Percentiles rank a stretch among this genome's conserved stretches.
These are phyloP conservation scores for Stemphylium lycopersici DNA, from an alignment of 2,329 filamentous ascomycete species.

Conservation along the genomic window DNA sequence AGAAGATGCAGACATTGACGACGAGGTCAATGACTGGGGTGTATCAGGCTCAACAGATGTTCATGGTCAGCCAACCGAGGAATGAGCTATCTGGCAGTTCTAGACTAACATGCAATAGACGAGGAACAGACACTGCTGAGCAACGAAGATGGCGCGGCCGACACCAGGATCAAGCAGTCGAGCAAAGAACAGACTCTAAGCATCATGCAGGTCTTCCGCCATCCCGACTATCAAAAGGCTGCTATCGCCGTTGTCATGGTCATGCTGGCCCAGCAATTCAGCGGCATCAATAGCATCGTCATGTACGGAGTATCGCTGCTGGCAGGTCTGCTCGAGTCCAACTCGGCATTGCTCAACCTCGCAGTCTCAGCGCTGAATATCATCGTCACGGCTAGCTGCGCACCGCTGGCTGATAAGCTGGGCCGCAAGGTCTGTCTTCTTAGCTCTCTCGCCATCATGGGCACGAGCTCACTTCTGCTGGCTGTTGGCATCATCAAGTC, in stretches of 20 bases:
- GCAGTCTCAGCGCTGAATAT: conserved; percentile 87
- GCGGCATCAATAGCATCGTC: conserved; percentile 92
- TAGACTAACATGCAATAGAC: conserved; percentile 43
- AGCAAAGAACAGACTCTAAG: conserved; percentile 48
- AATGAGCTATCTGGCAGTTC: no score
- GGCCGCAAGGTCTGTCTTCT: conserved; percentile 87
- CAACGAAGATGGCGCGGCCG: conserved; percentile 41
- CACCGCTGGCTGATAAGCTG: conserved; percentile 83
- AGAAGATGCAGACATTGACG: conserved; percentile 68
- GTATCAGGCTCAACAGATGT: conserved; percentile 35
- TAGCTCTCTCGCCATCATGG: conserved; percentile 83
- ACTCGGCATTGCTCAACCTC: conserved; percentile 83
- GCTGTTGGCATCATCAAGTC: conserved; percentile 79
- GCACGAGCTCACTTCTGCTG: conserved; percentile 74
- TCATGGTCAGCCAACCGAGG: conserved; percentile 29
- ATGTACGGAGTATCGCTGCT: conserved; percentile 98
- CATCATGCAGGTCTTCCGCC: conserved; percentile 64
- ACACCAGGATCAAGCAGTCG: conserved; percentile 29
- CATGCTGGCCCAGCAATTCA: conserved; percentile 92
- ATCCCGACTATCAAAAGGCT: conserved; percentile 76
- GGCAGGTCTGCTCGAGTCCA: conserved; percentile 77
- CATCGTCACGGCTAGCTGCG: conserved; percentile 77
- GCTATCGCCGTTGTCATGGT: conserved; percentile 89
- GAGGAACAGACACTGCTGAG: conserved; percentile 76
- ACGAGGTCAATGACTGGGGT: conserved; percentile 68